Base-by-base conservation (phyloP, 2,329 filamentous ascomycete species). In the Ramularia collo-cygni region DNA sequence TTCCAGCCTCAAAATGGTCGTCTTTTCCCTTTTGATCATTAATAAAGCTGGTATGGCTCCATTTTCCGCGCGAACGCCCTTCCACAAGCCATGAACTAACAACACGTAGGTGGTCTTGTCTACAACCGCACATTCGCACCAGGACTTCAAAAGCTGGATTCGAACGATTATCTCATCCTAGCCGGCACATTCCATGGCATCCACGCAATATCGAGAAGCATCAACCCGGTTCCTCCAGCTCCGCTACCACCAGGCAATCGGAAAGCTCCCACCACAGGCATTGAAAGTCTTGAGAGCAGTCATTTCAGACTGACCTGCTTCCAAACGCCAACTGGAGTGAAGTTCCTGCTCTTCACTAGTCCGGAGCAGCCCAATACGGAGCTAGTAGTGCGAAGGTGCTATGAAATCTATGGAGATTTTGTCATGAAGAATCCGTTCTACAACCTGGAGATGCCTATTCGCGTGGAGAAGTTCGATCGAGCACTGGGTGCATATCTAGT, bases 401-500 rank as follows among this genome's bases (percentile, higher is more conserved):
- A 98, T 63, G 92, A 96, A 63, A 68, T 96, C 37, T 98, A 96
- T 68, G 77, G 86, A 36, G 92, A 98, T 65, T 96, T 86, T 62
- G 92, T 98, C 53, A 96, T 95, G 87, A 98, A 96, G 74, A 98
- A 98, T 64, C 92, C 92, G 1, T 98, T 98, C 61, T 96, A 96
- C 67, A 89, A 92, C 59, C 73, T 95, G 42, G 92, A 98, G 69
- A 98, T 96, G 89, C 92, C 92, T 5, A 79, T 98, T 38, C 75
- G 92, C 46, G 95, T 92, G 66, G 92, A 96, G 60, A 84, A 87
- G 54, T 98, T 95, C 68, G 92, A 98, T 63, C 75, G 89, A 54
- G 86, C 57, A 15, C 34, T 63, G 39, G 57, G 48, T 8, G 51
- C 47, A 17, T 63, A 63, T 51, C 40, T 63, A 33, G 53, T 60